phyloP scores from a whole-genome alignment of 2,329 filamentous ascomycete species.

The Didymella sp. region DNA sequence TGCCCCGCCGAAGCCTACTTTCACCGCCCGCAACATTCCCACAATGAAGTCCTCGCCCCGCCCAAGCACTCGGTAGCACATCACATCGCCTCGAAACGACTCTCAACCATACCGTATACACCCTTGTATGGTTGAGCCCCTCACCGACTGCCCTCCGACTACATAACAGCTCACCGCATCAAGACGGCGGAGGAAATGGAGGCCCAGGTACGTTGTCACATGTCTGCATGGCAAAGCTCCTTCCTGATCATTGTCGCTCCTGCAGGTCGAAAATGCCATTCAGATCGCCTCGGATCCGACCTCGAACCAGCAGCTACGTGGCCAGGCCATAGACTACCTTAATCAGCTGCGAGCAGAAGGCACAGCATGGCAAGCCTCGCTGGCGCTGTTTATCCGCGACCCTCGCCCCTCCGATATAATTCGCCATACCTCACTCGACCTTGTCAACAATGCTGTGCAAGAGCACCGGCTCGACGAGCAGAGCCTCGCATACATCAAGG shows the following conservation, averaged over 20 bases:
- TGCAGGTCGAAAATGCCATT: slow-evolving; percentile 90
- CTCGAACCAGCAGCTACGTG: slow-evolving; percentile 73
- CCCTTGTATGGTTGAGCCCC: slow-evolving; percentile 25
- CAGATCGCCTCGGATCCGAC: slow-evolving; percentile 87
- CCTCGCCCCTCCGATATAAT: slow-evolving; percentile 82
- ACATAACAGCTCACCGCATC: slow-evolving; percentile 26
- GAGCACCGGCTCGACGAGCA: slow-evolving; percentile 75
- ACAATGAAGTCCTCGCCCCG: slow-evolving; percentile 43
- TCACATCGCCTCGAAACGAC: slow-evolving; percentile 19
- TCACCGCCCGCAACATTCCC: slow-evolving; percentile 47
- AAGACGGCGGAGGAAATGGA: slow-evolving; percentile 48
- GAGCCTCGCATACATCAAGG: slow-evolving; percentile 77
- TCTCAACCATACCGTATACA: slow-evolving; percentile 30
- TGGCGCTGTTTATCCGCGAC: slow-evolving; percentile 80
- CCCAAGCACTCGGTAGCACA: slow-evolving; percentile 48
- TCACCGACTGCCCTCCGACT: slow-evolving; percentile 29
- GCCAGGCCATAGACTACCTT: slow-evolving; percentile 84
- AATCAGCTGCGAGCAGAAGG: slow-evolving; percentile 80
- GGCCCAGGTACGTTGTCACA: slow-evolving; percentile 41
- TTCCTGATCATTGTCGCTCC: slow-evolving; percentile 2
- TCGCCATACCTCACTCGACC: slow-evolving; percentile 86
- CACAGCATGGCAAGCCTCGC: slow-evolving; percentile 88
- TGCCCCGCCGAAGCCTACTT: slow-evolving; percentile 40
- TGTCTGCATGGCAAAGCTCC: slow-evolving; percentile 1
- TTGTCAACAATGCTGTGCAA: slow-evolving; percentile 91